Percentiles rank a stretch among this genome's conserved stretches.
Conservation (phyloP, 768 basidiomycete species). For the Termitomyces titanicus region DNA sequence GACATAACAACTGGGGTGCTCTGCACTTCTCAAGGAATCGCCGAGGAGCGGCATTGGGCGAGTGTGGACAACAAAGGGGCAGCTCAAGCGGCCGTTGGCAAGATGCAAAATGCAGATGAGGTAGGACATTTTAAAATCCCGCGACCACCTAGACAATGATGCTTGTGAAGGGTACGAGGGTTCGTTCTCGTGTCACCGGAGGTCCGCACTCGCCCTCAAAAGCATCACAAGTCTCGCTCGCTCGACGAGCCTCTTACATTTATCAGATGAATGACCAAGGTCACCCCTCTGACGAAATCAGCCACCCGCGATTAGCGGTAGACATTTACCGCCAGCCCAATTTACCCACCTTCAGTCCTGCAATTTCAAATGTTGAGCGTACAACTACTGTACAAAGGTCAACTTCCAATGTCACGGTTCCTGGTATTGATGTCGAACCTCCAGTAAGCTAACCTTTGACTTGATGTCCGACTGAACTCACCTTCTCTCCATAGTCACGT, state of each 20-base stretch:
- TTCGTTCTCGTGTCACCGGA: not conserved
- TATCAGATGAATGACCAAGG: not conserved
- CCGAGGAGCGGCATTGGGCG: not conserved
- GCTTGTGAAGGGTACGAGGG: not conserved
- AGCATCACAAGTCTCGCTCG: not conserved
- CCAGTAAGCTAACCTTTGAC: conserved; percentile 32
- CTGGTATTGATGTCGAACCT: conserved; percentile 41
- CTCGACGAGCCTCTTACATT: not conserved
- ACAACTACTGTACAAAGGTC: conserved; percentile 20
- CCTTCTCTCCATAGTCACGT: conserved; percentile 30
- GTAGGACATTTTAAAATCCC: not conserved
- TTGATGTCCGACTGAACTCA: not conserved
- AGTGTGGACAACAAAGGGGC: not conserved
- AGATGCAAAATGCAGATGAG: not conserved
- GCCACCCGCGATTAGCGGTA: conserved; percentile 14
- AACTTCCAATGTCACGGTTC: conserved; percentile 31
- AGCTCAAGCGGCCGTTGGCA: not conserved
- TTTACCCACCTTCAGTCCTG: not conserved
- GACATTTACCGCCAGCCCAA: conserved; percentile 3
- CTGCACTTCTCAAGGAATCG: no score
- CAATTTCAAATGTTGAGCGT: conserved; percentile 21
- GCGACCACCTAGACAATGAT: no score
- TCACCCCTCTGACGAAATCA: conserved; percentile 13
- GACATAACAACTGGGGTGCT: not conserved
- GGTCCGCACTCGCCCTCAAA: not conserved